A percentile compares a stretch with the other conserved stretches of the same genome.
Conservation (phyloP, 2,329 filamentous ascomycete species). For the Domatiomyces catenatus region DNA sequence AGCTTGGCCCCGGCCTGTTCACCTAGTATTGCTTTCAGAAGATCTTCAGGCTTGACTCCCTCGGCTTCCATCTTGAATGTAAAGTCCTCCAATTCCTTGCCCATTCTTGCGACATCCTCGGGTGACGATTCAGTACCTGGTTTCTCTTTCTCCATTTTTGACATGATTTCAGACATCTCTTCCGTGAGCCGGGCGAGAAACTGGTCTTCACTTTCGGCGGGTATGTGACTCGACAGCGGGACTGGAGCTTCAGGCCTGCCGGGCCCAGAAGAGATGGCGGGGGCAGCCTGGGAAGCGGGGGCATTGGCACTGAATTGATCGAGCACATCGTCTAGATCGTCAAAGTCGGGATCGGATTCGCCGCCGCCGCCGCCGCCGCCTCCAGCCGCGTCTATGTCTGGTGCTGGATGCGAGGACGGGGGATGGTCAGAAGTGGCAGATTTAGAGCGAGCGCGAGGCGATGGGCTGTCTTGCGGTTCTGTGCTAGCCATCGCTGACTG, state of each 20-base stretch:
- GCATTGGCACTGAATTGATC: conserved; percentile 61
- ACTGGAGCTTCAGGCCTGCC: conserved; percentile 17
- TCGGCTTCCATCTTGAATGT: conserved; percentile 20
- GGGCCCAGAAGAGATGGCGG: conserved; percentile 23
- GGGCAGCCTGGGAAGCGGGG: conserved; percentile 23
- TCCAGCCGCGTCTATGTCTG: conserved; percentile 21
- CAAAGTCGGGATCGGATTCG: conserved; percentile 79
- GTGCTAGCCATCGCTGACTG: not conserved
- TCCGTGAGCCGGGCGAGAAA: conserved; percentile 15
- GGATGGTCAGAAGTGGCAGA: not conserved
- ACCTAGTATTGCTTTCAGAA: conserved; percentile 21
- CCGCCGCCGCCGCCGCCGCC: too few species aligned
- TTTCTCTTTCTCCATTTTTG: conserved; percentile 9
- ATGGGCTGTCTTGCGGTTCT: not conserved
- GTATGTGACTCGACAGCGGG: conserved; percentile 19
- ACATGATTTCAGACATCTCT: conserved; percentile 17
- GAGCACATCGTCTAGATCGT: conserved; percentile 88
- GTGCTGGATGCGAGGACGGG: not conserved
- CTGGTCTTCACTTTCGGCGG: conserved; percentile 16
- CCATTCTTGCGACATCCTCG: conserved; percentile 15
- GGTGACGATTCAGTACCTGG: conserved; percentile 9
- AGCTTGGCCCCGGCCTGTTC: conserved; percentile 14
- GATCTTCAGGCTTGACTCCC: conserved; percentile 18
- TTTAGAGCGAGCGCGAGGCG: not conserved
- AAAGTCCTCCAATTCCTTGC: conserved; percentile 19